Conservation (phyloP, 2,329 filamentous ascomycete species). For the Cladorrhinum sp. region DNA sequence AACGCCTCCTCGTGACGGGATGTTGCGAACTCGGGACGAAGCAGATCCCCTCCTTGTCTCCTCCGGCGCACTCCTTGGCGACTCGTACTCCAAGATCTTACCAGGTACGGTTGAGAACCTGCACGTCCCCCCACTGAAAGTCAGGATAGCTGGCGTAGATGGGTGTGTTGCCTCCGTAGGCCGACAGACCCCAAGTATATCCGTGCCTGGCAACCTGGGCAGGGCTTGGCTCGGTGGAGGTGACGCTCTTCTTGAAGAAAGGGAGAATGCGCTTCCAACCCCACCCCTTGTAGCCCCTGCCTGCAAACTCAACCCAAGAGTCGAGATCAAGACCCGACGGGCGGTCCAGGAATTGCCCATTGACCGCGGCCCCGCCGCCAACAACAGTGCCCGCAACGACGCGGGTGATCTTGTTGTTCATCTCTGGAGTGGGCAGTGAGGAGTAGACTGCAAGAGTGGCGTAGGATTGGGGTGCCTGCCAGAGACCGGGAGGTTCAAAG, state of each 20-base stretch:
- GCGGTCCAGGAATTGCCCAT: conserved; percentile 39
- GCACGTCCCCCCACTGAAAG: conserved; percentile 33
- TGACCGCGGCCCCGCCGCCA: conserved; percentile 37
- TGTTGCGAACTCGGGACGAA: conserved; percentile 32
- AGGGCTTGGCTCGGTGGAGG: conserved; percentile 30
- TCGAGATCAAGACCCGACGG: conserved; percentile 36
- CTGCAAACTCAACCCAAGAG: conserved; percentile 30
- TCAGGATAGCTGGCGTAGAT: conserved; percentile 34
- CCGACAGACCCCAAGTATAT: conserved; percentile 24
- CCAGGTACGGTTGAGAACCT: conserved; percentile 19
- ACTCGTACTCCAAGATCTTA: conserved; percentile 28
- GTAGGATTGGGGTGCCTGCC: conserved; percentile 12
- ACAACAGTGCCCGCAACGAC: conserved; percentile 35
- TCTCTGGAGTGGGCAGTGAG: conserved; percentile 16
- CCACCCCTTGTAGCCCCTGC: conserved; percentile 33
- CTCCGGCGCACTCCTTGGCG: conserved; percentile 28
- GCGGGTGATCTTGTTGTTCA: conserved; percentile 29
- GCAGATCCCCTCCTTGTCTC: conserved; percentile 34
- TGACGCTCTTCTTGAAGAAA: conserved; percentile 37
- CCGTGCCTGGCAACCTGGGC: conserved; percentile 18
- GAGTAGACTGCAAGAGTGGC: not conserved
- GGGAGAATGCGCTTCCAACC: conserved; percentile 36
- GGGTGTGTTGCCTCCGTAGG: conserved; percentile 31
- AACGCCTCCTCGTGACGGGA: conserved; percentile 29
- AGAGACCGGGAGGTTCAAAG: conserved; percentile 30